Percentiles rank a stretch among this genome's conserved stretches.
These are phyloP conservation scores for Macrophomina pseudophaseolina DNA, from an alignment of 2,329 filamentous ascomycete species.

Conservation along the genomic window DNA sequence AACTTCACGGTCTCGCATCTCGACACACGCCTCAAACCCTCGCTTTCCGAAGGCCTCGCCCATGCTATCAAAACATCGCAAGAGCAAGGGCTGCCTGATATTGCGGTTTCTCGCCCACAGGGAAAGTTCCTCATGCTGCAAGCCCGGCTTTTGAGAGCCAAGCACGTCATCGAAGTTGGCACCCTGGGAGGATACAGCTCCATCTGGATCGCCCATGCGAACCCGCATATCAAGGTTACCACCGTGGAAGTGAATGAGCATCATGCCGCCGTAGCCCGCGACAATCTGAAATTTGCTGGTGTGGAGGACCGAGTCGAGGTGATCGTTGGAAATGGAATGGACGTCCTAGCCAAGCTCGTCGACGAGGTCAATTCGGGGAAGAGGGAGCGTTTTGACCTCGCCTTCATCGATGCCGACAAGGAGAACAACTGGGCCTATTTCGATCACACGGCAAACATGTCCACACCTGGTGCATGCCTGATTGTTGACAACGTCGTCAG, in stretches of 20 bases:
- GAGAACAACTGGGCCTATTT: constrained; percentile 58
- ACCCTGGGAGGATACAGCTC: constrained; percentile 61
- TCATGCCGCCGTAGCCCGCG: constrained; percentile 53
- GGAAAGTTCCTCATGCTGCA: constrained; percentile 44
- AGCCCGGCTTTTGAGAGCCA: constrained; percentile 36
- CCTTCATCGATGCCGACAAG: constrained; percentile 61
- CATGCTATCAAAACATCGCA: constrained; percentile 31
- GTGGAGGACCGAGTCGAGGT: constrained; percentile 52
- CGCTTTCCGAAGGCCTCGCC: constrained; percentile 29
- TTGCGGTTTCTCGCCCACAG: constrained; percentile 41
- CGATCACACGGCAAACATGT: constrained; percentile 48
- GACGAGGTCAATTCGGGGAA: constrained; percentile 48
- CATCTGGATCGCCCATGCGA: constrained; percentile 56
- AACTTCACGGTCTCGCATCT: constrained; percentile 43
- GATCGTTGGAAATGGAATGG: constrained; percentile 51
- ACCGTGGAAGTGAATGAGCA: constrained; percentile 57
- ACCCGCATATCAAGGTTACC: constrained; percentile 49
- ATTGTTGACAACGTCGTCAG: constrained; percentile 59
- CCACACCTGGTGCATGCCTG: constrained; percentile 48
- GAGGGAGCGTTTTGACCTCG: constrained; percentile 53
- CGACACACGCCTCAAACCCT: constrained; percentile 34
- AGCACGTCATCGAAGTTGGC: constrained; percentile 57
- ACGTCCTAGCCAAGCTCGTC: constrained; percentile 48
- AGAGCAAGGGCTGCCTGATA: constrained; percentile 40
- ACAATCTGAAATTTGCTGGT: constrained; percentile 51